Evolutionary conservation across 495 filamentous ascomycete genomes (phyloP).

Genomic region (Xylaria grammica): DNA sequence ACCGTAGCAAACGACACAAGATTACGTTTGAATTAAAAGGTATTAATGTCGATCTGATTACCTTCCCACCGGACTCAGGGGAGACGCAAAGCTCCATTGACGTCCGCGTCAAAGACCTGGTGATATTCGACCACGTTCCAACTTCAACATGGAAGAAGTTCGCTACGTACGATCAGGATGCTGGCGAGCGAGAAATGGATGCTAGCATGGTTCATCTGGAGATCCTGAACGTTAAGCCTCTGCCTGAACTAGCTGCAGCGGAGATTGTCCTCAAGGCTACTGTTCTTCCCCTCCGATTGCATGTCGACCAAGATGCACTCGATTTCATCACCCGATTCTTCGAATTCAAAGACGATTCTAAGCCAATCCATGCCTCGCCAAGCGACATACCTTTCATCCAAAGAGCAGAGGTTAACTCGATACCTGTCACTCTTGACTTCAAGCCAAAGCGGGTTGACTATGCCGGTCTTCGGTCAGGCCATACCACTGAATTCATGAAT

Average conservation of each 20-base stretch:
- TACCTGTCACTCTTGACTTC: constrained; percentile 89
- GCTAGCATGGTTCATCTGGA: constrained; percentile 90
- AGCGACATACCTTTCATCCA: constrained; percentile 88
- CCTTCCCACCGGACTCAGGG: constrained; percentile 75
- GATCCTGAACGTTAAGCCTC: constrained; percentile 82
- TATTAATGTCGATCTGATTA: constrained; percentile 80
- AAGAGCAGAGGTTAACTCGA: constrained; percentile 80
- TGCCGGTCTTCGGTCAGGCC: constrained; percentile 91
- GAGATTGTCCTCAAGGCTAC: constrained; percentile 88
- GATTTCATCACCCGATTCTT: constrained; percentile 98
- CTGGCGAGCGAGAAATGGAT: constrained; percentile 79
- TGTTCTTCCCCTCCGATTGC: constrained; percentile 84
- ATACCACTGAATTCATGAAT: constrained; percentile 99
- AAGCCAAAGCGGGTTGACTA: constrained; percentile 98
- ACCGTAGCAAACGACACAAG: constrained; percentile 89
- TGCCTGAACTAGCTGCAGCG: constrained; percentile 81
- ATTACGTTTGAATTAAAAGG: constrained; percentile 93
- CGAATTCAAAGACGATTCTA: constrained; percentile 87
- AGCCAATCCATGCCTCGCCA: constrained; percentile 54
- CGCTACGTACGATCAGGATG: constrained; percentile 88
- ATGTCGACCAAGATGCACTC: constrained; percentile 97
- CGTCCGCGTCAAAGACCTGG: constrained; percentile 78
- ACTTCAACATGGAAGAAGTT: constrained; percentile 99
- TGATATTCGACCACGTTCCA: constrained; percentile 92
- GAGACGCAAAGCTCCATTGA: constrained; percentile 89